Base-by-base conservation (phyloP, 306 rosid genomes). In the Lathyrus tuberosus region DNA sequence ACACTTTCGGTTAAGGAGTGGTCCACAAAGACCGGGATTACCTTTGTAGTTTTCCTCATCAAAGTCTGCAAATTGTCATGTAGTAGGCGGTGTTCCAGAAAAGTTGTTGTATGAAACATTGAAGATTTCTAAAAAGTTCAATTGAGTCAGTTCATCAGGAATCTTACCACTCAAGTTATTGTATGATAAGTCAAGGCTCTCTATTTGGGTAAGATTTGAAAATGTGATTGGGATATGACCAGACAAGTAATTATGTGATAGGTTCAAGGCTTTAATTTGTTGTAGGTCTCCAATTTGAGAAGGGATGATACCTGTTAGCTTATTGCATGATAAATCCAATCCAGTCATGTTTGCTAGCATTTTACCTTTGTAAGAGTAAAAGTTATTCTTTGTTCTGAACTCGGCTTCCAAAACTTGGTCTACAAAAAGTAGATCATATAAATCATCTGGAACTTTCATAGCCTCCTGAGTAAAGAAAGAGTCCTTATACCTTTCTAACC, bases 311-410 rank as follows among this genome's bases (percentile, higher is more conserved):
- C 65, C 65, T 15, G n/a, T 60, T 4, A 60, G 2, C 0, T 15
- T 35, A 16, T 60, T 60, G 24, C 65, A 31, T 4, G 65, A 60
- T 9, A 60, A 31, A 35, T 60, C 65, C 28, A 60, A 60, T 60
- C 65, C 65, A 33, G 46, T 33, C 65, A 60, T 35, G 3, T n/a
- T n/a, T 3, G 14, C 46, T 10, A 60, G 28, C 0, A n/a, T 1
- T 8, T 4, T 60, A 8, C 65, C 65, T 5, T 35, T 33, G 65
- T 15, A 60, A 60, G 1, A 15, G 44, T 31, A 35, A 15, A 33
- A 6, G 7, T 33, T 8, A 6, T 35, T 8, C 26, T 60, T 60
- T 60, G 65, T 60, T 60, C 46, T 60, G 65, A 60, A 60, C 26
- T 60, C 65, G n/a, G 15, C 65, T 35, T 60, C 46, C 17, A 57